phyloP scores from a whole-genome alignment of 1,139 yeast species.

The Hemisphaericaspora lyxosophila region DNA sequence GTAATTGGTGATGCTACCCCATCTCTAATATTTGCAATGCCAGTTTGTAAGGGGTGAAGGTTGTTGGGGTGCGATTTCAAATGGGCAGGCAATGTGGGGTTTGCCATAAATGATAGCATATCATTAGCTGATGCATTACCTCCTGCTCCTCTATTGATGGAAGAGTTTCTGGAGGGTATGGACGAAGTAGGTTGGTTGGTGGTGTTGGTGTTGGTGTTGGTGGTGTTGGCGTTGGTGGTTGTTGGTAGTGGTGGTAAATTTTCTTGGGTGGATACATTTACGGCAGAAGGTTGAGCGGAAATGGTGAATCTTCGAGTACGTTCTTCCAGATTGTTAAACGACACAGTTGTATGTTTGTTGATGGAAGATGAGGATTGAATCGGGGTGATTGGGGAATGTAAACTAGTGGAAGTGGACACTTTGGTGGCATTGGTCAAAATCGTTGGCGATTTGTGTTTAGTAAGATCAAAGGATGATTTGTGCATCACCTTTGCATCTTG shows the following conservation, averaged over 20 bases:
- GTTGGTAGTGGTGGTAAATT: slow-evolving; percentile 7
- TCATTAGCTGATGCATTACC: slow-evolving; percentile 10
- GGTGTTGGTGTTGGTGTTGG: slow-evolving; percentile 1
- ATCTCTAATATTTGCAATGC: background rate
- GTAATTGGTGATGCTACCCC: slow-evolving; percentile 8
- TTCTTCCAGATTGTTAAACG: slow-evolving; percentile 44
- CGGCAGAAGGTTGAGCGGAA: slow-evolving; percentile 43
- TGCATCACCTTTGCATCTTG: background rate
- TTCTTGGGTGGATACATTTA: slow-evolving; percentile 18
- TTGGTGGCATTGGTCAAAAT: background rate
- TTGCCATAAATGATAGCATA: slow-evolving; percentile 12
- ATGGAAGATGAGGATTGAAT: slow-evolving; percentile 1
- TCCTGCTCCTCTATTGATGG: slow-evolving; percentile 10
- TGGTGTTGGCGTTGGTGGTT: no score
- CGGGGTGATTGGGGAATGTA: background rate
- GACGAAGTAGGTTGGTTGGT: slow-evolving; percentile 7
- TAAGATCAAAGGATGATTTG: background rate
- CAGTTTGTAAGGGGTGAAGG: slow-evolving; percentile 3
- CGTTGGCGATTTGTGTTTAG: background rate
- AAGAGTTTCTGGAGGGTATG: slow-evolving; percentile 13
- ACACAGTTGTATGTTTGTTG: slow-evolving; percentile 29
- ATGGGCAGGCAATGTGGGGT: background rate
- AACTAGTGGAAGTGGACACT: background rate
- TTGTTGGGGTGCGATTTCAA: slow-evolving; percentile 4
- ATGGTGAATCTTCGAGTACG: slow-evolving; percentile 46